Evolutionary conservation across 768 basidiomycete species (phyloP), one percentile per base, ranked within the genome.

Genomic region (Pleurotus sapidus): DNA sequence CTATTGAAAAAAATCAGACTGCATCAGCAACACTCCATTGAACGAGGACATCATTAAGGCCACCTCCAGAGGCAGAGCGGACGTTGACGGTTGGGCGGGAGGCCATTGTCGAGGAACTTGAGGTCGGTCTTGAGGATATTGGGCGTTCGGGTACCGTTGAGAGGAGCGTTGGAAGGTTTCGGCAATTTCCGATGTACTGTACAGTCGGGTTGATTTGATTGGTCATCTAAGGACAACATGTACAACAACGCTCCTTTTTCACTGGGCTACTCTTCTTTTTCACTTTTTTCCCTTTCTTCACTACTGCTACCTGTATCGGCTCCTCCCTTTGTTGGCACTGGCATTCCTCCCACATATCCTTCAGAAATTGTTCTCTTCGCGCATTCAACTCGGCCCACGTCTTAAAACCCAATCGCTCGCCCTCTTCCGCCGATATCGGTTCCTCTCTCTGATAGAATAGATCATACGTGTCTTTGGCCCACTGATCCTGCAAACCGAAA

Each of bases 71-170:
- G 65, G 80, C 72, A 68, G 88, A 82, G 72, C 83, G 89, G 53
- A 97, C 86, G 77, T 83, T 83, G 69, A 97, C 91, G 71, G 91
- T 95, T 61, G 94, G 94, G 77, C 94, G 84, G 66, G 92, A 90
- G 76, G 94, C 91, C 94, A 96, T 95, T 74, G 69, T 71, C 65
- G 76, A 66, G 59, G 66, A 55, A 67, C 69, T 66, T 67, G 68
- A 63, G 40, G 64, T 45, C 30, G 42, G 62, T 79, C 78, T 82
- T 76, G 80, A 76, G 66, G 74, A 60, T 66, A 68, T 72, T 66
- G 68, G 66, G 64, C 68, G 70, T 67, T 67, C 37, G 37, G 9
- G 18, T n/a, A 20, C n/a, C 17, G 43, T 15, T 24, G 14, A 18
- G 5, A 18, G 34, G 24, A 24, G 23, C 14, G 23, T 37, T 30